Base-by-base conservation (phyloP, 768 basidiomycete genomes). In the Chalciporus chontae region DNA sequence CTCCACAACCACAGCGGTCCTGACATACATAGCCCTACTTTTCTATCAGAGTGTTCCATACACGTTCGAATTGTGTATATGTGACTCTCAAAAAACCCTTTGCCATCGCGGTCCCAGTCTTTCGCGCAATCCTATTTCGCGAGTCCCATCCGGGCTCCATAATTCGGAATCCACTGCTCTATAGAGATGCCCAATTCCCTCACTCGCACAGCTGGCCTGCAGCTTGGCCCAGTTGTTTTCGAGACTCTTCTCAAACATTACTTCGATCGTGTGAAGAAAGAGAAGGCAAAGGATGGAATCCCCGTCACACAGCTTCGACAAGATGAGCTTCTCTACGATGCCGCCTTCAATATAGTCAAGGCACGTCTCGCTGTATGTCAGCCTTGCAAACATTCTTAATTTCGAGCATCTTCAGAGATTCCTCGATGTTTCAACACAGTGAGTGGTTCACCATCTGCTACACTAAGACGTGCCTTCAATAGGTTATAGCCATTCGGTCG, bases 191-290 rank as follows among this genome's bases (percentile, higher is more conserved):
- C 72, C 21, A 88, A 83, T 62, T 63, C 84, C 17, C 74, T 90
- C 37, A 78, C 84, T 29, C 73, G 83, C 27, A 74, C 81, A 45
- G 78, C 80, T 23, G 79, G 84, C 34, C 66, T 88, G 51, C 77
- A 73, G 59, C 71, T 87, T n/a, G 88, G 84, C 0, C 87, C 88
- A 4, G 65, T 89, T 46, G 73, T 89, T 29, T 62, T 90, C 18
- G 86, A 84, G 57, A 90, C 87, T 1, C 75, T 92, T n/a, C 75
- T 92, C 61, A 87, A 86, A 64, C 91, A 94, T 63, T 94, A 91
- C 66, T 79, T 94, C 42, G 84, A 86, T 39, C 77, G 82, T 13
- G 65, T 81, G 42, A 80, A 73, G 67, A 71, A 69, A 19, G 74
- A 77, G 49, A 59, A 42, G 21, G 57, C 58, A 9, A 67, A 71